Evolutionary conservation across 1,284 basidiomycete genomes (phyloP), one percentile per base, ranked within the genome.

Genomic region (Trichosporon ovoides): DNA sequence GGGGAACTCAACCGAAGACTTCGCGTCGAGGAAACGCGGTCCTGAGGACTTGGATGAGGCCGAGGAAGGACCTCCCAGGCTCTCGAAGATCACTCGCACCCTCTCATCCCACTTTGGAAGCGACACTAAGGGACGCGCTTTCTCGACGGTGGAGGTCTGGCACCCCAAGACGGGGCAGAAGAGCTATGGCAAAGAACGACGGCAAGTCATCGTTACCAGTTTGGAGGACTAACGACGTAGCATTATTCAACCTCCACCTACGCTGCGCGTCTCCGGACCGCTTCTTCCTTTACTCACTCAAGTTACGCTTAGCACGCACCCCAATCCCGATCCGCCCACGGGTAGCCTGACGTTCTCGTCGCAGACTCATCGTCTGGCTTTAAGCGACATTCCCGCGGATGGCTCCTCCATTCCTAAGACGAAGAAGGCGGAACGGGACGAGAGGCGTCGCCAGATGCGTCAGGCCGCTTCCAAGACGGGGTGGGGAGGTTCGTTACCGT

Each of bases 141-240:
- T 64, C 40, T 68, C 67, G 0, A 68, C 64, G 0, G 52, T 75
- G 6, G 65, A 73, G 49, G 65, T 76, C 3, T 74, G 73, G 73
- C 73, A 76, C 53, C 70, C 71, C 9, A 69, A 62, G 20, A 69
- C 72, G 3, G 72, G 63, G 14, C 73, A 75, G 59, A 76, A 75
- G 64, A 72, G 71, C 55, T 76, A 76, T 49, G 69, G 67, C 18
- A 72, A 73, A 50, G 74, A 76, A 55, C 55, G 68, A 50, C 61
- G 74, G 74, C 73, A 38, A 55, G 71, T 61, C 10, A n/a, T 6
- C 24, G 28, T 28, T 9, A 31, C 28, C 28, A n/a, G n/a, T n/a
- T n/a, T n/a, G n/a, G n/a, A n/a, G n/a, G n/a, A n/a, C n/a, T n/a
- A n/a, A n/a, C n/a, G n/a, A n/a, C n/a, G n/a, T 51, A 76, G 74